These are phyloP conservation scores for Setaria viridis DNA, from an alignment of 202 grass and related monocot genomes.

Conservation along the genomic window DNA sequence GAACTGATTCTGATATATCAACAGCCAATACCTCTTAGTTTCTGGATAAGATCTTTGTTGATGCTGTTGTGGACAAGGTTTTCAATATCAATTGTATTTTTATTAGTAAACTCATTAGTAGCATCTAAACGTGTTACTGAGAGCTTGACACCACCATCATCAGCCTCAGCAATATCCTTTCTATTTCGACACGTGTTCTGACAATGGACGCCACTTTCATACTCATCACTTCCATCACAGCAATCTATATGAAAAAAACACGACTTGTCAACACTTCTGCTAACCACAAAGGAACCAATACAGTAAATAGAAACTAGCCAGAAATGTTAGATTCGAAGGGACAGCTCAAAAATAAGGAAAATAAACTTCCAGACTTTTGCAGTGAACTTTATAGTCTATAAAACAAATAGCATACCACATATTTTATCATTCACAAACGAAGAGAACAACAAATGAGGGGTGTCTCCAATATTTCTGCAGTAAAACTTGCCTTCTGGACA, in stretches of 20 bases:
- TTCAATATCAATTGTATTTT: conserved; percentile 57
- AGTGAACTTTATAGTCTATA: conserved; percentile 26
- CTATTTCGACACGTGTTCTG: conserved; percentile 74
- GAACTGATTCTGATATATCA: conserved; percentile 20
- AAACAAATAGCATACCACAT: conserved; percentile 68
- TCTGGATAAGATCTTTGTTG: conserved; percentile 63
- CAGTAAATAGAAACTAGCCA: conserved; percentile 16
- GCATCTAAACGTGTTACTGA: conserved; percentile 39
- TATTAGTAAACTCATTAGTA: conserved; percentile 23
- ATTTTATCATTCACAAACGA: conserved; percentile 92
- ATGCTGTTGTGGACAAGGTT: conserved; percentile 49
- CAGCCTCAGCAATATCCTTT: conserved; percentile 42
- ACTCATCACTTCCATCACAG: conserved; percentile 97
- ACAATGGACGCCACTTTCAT: conserved; percentile 68
- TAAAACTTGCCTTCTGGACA: conserved; percentile 93
- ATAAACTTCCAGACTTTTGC: background rate
- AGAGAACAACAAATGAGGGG: conserved; percentile 78
- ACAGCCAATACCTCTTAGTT: conserved; percentile 64
- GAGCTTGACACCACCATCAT: conserved; percentile 20
- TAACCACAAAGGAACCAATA: conserved; percentile 13
- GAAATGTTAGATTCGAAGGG: background rate
- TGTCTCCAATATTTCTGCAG: conserved; percentile 75
- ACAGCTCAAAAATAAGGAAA: background rate
- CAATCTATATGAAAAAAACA: conserved; percentile 64
- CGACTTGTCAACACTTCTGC: conserved; percentile 10